phyloP scores from a whole-genome alignment of 495 filamentous ascomycete species.

The Penicillium manginii region DNA sequence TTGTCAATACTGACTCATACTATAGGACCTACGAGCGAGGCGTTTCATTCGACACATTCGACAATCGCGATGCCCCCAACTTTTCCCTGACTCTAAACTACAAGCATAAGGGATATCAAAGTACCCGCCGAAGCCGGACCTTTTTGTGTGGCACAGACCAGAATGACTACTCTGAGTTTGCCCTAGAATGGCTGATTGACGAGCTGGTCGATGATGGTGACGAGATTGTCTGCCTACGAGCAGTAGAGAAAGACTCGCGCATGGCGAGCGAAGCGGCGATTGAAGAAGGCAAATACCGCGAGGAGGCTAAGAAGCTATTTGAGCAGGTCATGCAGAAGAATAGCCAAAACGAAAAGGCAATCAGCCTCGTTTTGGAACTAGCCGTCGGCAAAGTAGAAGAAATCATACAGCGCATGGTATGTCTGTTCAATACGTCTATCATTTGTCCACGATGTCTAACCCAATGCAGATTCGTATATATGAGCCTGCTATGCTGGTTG shows the following conservation, averaged over 20 bases:
- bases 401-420: constrained; percentile 90
- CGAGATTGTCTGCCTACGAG: constrained; percentile 90
- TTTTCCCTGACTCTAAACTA: constrained; percentile 85
- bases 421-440: constrained; percentile 26
- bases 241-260: constrained; percentile 83
- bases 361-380: constrained; percentile 87
- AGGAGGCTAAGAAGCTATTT: constrained; percentile 76
- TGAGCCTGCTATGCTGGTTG: constrained; percentile 92
- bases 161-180: constrained; percentile 94
- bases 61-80: constrained; percentile 77
- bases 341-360: constrained; percentile 72
- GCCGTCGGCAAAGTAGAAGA: constrained; percentile 89
- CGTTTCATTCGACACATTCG: constrained; percentile 94
- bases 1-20: constrained; percentile 13
- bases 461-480: constrained; percentile 80
- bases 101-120: constrained; percentile 88
- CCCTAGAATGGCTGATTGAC: constrained; percentile 90
- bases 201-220: constrained; percentile 97
- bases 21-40: constrained; percentile 52
- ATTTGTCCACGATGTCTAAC: constrained; percentile 18
- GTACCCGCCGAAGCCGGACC: constrained; percentile 80
- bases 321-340: constrained; percentile 85
- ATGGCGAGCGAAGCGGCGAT: constrained; percentile 67
- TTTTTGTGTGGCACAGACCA: constrained; percentile 95
- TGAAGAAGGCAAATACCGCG: constrained; percentile 75